Evolutionary conservation across 1,284 basidiomycete species (phyloP), one percentile per base, ranked within the genome.

Genomic region (Ganoderma lucidum): DNA sequence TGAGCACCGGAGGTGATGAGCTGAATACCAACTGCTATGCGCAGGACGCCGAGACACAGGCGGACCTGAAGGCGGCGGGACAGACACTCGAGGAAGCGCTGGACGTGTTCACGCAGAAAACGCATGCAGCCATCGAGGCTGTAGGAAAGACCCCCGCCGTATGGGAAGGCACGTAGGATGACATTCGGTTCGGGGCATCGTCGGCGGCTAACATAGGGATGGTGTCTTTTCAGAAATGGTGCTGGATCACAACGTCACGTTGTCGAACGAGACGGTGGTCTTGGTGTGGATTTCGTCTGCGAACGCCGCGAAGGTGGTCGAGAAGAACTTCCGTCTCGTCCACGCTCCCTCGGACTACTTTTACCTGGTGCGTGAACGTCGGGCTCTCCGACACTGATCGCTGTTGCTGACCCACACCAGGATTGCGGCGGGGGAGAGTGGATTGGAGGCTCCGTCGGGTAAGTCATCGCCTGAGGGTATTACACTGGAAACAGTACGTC

Each of bases 1-100:
- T 96, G 77, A 89, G 88, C 71, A 93, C 93, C 0, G 95, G 95
- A 0, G 95, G 95, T 0, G 95, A 96, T 77, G 94, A 96, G 80
- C 78, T 96, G 69, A 95, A 95, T 75, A 76, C 78, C 8, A 83
- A 84, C 41, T 95, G 93, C 79, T 95, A 93, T 76, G 81, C 81
- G 0, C 77, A 88, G 39, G 93, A 95, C 76, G 73, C 80, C 1
- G 78, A 84, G 69, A 93, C 92, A 0, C 86, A 88, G 73, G 77
- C 79, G 0, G 84, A 85, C 10, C 81, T 93, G 64, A 76, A 82
- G 65, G 72, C 77, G 48, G 82, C 81, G 12, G 86, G 86, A 1
- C 80, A 82, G 73, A 90, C 88, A 0, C 79, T 95, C 15, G 85
- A 89, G 56, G 81, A 91, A 69, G 92, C 92, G 0, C 79, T 96